A percentile compares a stretch with the other conserved stretches of the same genome.
Evolutionary conservation across 306 rosid genomes (phyloP).

Genomic region (Cyamopsis tetragonoloba): DNA sequence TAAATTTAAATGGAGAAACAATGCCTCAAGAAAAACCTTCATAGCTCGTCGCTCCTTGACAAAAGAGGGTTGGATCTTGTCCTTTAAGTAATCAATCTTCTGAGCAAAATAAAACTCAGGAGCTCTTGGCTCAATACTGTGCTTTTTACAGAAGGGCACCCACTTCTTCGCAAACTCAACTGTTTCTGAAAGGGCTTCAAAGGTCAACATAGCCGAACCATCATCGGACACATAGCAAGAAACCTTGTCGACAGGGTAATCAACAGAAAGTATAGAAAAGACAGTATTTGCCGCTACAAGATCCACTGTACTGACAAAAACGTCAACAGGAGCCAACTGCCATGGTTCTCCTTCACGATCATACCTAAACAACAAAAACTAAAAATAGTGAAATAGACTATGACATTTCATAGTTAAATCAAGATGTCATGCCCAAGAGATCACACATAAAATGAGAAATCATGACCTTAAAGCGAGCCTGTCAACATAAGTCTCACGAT

Average conservation of each 20-base stretch:
- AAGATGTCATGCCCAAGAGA: slow-evolving; percentile 2
- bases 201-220: slow-evolving; percentile 99
- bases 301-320: slow-evolving; percentile 98
- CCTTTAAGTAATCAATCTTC: slow-evolving; percentile 96
- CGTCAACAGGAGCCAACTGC: slow-evolving; percentile 86
- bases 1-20: slow-evolving; percentile 1
- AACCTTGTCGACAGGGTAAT: slow-evolving; percentile 99
- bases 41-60: slow-evolving; percentile 97
- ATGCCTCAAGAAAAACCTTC: slow-evolving; percentile 57
- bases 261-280: slow-evolving; percentile 95
- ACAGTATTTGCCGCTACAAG: slow-evolving; percentile 96
- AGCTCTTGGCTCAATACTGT: slow-evolving; percentile 93
- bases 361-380: slow-evolving; percentile 48
- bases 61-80: slow-evolving; percentile 95
- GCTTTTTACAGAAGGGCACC: slow-evolving; percentile 98
- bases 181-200: slow-evolving; percentile 96
- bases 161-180: slow-evolving; percentile 98
- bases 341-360: slow-evolving; percentile 98
- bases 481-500: slow-evolving; percentile 95
- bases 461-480: slow-evolving; percentile 79
- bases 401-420: not conserved
- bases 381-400: slow-evolving; percentile 20
- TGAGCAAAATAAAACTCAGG: slow-evolving; percentile 96
- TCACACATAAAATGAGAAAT: slow-evolving; percentile 3
- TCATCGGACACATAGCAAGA: slow-evolving; percentile 98